Evolutionary conservation across 2,329 filamentous ascomycete genomes (phyloP).

Genomic region (Penicillium sp.): DNA sequence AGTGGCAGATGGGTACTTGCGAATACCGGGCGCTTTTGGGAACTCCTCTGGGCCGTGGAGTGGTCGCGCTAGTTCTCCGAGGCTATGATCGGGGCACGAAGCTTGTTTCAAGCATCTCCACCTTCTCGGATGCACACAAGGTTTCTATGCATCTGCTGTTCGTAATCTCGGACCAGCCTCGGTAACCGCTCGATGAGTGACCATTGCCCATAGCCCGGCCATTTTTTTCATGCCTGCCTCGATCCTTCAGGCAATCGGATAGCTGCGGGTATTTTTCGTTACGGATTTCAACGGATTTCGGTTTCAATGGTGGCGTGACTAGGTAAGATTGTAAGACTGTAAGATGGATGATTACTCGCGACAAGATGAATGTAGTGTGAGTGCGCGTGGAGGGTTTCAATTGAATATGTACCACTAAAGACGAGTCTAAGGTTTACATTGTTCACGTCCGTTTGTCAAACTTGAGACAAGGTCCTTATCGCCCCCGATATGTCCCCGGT

Average conservation of each 20-base stretch:
- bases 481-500: background rate
- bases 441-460: background rate
- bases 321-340: background rate
- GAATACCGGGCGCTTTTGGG: conserved; percentile 10
- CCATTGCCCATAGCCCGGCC: background rate
- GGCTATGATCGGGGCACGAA: conserved; percentile 6
- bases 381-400: background rate
- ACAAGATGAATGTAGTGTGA: background rate
- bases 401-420: background rate
- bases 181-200: background rate
- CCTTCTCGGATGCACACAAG: background rate
- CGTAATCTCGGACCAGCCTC: background rate
- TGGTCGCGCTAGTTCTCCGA: conserved; percentile 10
- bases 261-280: background rate
- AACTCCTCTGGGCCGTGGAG: conserved; percentile 9
- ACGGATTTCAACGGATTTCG: background rate
- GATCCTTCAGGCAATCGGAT: background rate
- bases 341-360: background rate
- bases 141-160: conserved; percentile 4
- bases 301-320: background rate
- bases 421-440: background rate
- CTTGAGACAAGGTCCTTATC: background rate
- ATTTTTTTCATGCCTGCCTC: background rate
- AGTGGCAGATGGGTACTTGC: conserved; percentile 5
- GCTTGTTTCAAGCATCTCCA: conserved; percentile 10